Evolutionary conservation across 2,329 filamentous ascomycete genomes (phyloP).

Genomic region (Neonectria ditissima): DNA sequence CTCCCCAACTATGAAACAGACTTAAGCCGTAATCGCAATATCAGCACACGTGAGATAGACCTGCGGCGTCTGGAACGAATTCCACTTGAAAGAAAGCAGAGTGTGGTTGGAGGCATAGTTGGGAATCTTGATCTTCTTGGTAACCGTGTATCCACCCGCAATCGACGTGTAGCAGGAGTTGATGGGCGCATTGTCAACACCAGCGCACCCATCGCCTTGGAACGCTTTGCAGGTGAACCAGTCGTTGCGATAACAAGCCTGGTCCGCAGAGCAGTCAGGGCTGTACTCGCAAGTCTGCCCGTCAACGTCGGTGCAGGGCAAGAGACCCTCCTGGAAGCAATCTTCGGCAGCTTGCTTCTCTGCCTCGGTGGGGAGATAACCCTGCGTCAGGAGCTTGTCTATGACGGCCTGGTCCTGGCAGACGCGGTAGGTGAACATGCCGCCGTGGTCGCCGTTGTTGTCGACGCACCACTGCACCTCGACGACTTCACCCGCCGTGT

Average conservation of each 20-base stretch:
- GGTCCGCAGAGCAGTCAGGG: constrained; percentile 57
- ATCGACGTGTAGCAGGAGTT: constrained; percentile 64
- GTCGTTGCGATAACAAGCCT: constrained; percentile 62
- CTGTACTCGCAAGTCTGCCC: constrained; percentile 63
- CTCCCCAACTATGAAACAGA: background rate
- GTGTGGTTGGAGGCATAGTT: constrained; percentile 62
- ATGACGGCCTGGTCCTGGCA: constrained; percentile 64
- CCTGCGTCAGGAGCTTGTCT: constrained; percentile 60
- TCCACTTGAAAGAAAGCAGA: constrained; percentile 65
- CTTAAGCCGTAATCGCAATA: constrained; percentile 55
- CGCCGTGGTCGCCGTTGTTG: constrained; percentile 67
- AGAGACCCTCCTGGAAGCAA: constrained; percentile 61
- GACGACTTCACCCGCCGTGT: constrained; percentile 58
- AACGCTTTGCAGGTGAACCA: constrained; percentile 67
- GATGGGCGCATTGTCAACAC: constrained; percentile 58
- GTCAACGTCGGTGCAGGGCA: constrained; percentile 62
- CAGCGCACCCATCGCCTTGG: constrained; percentile 49
- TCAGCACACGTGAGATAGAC: constrained; percentile 66
- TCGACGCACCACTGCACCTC: constrained; percentile 68
- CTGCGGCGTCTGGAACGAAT: constrained; percentile 66
- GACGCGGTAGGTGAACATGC: constrained; percentile 67
- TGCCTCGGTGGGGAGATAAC: constrained; percentile 60
- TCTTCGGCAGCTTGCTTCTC: constrained; percentile 67
- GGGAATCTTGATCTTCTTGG: constrained; percentile 63
- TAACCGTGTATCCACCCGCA: constrained; percentile 64